Percentiles rank a stretch among this genome's conserved stretches.
Conservation (phyloP, 108 stramenopile genomes). For the Mediolabrus comicus region DNA sequence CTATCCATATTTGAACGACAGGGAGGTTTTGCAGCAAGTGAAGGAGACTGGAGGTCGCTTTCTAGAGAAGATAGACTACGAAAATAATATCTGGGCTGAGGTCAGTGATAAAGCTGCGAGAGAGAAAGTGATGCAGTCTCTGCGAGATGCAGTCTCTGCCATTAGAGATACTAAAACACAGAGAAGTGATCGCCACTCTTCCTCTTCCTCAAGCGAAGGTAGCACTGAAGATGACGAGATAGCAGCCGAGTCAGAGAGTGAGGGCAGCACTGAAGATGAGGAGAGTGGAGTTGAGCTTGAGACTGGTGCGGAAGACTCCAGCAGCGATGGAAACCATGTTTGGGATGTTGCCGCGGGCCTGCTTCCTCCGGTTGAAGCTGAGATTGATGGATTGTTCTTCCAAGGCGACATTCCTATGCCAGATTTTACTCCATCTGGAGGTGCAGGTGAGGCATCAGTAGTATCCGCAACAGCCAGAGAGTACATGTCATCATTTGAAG, state of each 20-base stretch:
- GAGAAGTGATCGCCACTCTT: neutral
- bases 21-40: neutral
- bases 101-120: neutral
- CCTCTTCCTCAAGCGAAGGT: neutral
- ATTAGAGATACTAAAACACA: neutral
- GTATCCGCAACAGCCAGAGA: neutral
- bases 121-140: neutral
- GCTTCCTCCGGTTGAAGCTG: neutral
- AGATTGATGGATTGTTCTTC: neutral
- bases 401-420: neutral
- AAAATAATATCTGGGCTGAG: neutral
- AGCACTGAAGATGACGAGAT: neutral
- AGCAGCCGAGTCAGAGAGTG: neutral
- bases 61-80: neutral
- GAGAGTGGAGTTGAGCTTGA: neutral
- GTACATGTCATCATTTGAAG: neutral
- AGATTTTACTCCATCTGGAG: neutral
- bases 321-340: neutral
- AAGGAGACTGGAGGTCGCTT: neutral
- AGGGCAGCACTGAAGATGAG: neutral
- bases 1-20: neutral
- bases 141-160: neutral
- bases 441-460: too few species aligned
- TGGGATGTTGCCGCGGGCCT: neutral
- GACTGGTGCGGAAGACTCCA: neutral